Evolutionary conservation across 371 early-diverging fungal genomes (phyloP).

Genomic region (Zopfochytrium polystomum): DNA sequence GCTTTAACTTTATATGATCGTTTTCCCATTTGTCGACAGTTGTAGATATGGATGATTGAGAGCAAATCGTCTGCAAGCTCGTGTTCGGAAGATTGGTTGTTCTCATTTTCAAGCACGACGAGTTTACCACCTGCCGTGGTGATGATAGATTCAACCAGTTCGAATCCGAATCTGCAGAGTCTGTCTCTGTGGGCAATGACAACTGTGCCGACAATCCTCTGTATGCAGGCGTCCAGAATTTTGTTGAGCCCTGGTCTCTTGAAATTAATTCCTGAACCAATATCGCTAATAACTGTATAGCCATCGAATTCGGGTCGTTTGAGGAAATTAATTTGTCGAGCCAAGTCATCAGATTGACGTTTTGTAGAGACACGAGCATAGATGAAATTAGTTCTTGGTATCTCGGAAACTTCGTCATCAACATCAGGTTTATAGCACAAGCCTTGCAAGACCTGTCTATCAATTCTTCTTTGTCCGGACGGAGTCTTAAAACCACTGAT

Average conservation of each 20-base stretch:
- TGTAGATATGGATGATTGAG: constrained; percentile 1
- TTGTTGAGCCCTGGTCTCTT: background rate
- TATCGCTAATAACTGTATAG: too few species aligned
- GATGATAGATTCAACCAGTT: background rate
- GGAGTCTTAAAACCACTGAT: too few species aligned
- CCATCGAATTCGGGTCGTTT: too few species aligned
- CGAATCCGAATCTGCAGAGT: background rate
- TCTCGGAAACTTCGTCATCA: too few species aligned
- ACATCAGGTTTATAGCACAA: too few species aligned
- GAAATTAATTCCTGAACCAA: constrained; percentile 4
- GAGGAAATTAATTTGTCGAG: too few species aligned
- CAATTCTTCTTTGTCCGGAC: too few species aligned
- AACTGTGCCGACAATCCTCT: constrained; percentile 1
- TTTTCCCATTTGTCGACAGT: background rate
- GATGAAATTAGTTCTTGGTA: too few species aligned
- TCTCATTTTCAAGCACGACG: background rate
- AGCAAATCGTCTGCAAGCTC: constrained; percentile 1
- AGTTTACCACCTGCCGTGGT: background rate
- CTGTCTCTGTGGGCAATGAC: constrained; percentile 1
- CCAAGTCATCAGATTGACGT: too few species aligned
- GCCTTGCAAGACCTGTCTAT: too few species aligned
- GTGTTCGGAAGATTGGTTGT: background rate
- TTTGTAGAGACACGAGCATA: too few species aligned
- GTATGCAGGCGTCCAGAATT: background rate
- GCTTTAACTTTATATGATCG: too few species aligned